Percentiles rank a stretch among this genome's conserved stretches.
phyloP scores from a whole-genome alignment of 352 stramenopile genomes.

The Detonula confervacea region DNA sequence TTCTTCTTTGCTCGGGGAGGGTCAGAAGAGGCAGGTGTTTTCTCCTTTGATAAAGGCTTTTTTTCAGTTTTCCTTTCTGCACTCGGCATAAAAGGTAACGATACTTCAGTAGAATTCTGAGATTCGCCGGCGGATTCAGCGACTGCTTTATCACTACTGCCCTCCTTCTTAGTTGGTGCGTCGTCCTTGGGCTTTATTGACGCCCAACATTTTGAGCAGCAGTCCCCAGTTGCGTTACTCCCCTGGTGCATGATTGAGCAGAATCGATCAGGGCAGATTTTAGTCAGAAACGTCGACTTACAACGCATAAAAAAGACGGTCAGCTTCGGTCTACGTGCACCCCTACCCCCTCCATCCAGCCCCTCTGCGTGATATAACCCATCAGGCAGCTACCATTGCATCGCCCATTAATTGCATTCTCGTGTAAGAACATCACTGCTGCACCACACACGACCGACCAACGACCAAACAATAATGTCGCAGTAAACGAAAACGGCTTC shows the following conservation, averaged over 20 bases:
- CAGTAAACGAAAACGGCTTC: background rate
- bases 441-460: no score
- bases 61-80: background rate
- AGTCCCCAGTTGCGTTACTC: slow-evolving; percentile 65
- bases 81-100: background rate
- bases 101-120: background rate
- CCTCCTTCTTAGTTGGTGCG: slow-evolving; percentile 3
- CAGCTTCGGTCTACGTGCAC: no score
- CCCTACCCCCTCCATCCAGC: no score
- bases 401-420: no score
- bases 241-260: slow-evolving; percentile 55
- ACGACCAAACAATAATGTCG: no score
- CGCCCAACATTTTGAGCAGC: slow-evolving; percentile 78
- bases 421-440: no score
- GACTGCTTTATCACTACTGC: background rate
- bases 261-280: background rate
- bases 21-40: background rate
- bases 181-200: slow-evolving; percentile 60
- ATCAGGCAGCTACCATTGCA: no score
- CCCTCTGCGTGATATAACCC: no score
- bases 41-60: background rate
- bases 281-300: no score
- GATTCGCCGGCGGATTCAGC: background rate
- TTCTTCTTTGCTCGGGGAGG: slow-evolving; percentile 59
- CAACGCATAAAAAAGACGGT: no score